phyloP scores from a whole-genome alignment of 345 rosid genomes.

The Camelina sativa region DNA sequence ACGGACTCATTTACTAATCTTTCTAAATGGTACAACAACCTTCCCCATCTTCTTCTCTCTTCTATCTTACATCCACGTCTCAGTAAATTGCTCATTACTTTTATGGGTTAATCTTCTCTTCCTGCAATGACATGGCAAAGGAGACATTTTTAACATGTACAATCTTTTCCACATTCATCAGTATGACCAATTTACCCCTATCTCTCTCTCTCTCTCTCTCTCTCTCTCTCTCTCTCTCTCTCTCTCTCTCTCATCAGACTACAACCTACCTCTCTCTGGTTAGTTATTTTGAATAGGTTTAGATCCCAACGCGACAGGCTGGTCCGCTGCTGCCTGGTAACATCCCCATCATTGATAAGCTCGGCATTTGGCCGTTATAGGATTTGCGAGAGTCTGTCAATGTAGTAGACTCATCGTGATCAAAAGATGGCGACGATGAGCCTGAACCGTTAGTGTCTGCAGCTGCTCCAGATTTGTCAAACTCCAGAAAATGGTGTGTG shows the following conservation, averaged over 20 bases:
- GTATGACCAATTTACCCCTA: background rate
- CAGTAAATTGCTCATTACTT: background rate
- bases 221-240: background rate
- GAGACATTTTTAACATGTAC: background rate
- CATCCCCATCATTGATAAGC: conserved; percentile 71
- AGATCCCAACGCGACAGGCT: conserved; percentile 75
- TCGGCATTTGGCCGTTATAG: conserved; percentile 69
- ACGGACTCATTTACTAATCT: conserved; percentile 11
- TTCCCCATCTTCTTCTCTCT: background rate
- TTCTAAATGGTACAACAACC: conserved; percentile 22
- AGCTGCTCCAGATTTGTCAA: background rate
- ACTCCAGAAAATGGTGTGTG: conserved; percentile 9
- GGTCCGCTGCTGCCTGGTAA: conserved; percentile 43
- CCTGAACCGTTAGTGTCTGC: conserved; percentile 40
- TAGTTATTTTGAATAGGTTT: conserved; percentile 8
- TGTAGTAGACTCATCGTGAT: conserved; percentile 39
- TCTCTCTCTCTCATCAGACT: background rate
- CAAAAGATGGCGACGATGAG: conserved; percentile 30
- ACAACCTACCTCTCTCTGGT: conserved; percentile 1
- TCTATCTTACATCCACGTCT: conserved; percentile 2
- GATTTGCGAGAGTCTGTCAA: conserved; percentile 19
- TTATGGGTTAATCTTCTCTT: background rate
- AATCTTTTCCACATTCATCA: background rate
- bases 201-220: background rate
- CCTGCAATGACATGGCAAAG: conserved; percentile 21